Conservation (phyloP, 371 early-diverging fungal genomes). For the Aphelidium insulamus region DNA sequence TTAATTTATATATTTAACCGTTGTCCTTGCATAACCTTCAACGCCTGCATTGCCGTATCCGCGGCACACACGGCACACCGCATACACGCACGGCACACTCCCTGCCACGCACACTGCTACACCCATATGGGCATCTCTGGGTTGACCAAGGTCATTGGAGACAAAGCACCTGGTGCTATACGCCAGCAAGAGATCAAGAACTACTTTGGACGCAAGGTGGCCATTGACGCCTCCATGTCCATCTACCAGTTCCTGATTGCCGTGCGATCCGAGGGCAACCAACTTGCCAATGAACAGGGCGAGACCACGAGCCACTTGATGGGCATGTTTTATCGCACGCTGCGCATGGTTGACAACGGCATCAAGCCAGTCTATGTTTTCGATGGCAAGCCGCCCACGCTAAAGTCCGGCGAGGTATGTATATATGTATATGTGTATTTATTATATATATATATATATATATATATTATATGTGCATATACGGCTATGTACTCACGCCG, state of each 20-base stretch:
- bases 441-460: background rate
- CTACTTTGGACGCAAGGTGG: conserved; percentile 91
- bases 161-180: conserved; percentile 69
- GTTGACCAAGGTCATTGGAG: conserved; percentile 81
- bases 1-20: no score
- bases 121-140: conserved; percentile 94
- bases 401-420: conserved; percentile 80
- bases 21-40: no score
- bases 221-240: conserved; percentile 95
- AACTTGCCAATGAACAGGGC: conserved; percentile 69
- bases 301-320: conserved; percentile 95
- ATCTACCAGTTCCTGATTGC: conserved; percentile 99
- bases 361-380: conserved; percentile 97
- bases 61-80: no score
- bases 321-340: conserved; percentile 96
- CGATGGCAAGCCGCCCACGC: conserved; percentile 94
- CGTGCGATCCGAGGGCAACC: conserved; percentile 79
- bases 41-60: no score
- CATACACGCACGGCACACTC: no score
- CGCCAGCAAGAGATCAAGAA: conserved; percentile 62
- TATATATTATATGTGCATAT: background rate
- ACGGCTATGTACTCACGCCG: background rate
- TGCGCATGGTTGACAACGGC: conserved; percentile 95
- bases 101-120: no score
- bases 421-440: background rate